phyloP scores from a whole-genome alignment of 2,329 filamentous ascomycete genomes.

The Pseudogymnoascus destructans region DNA sequence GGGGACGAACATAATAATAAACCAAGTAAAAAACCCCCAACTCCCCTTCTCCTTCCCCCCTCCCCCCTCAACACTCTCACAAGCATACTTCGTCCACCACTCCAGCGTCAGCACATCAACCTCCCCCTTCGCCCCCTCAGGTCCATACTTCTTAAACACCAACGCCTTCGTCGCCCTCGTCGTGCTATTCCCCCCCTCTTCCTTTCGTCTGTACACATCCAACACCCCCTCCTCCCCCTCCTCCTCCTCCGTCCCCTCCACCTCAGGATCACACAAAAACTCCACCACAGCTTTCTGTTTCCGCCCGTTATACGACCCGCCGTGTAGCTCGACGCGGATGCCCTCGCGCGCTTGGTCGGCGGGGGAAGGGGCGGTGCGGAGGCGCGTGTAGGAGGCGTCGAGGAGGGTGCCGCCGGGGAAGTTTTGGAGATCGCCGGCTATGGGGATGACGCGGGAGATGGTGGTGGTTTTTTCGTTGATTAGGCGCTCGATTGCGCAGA shows the following conservation, averaged over 20 bases:
- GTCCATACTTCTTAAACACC: constrained; percentile 61
- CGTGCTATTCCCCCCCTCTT: constrained; percentile 18
- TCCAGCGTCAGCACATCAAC: constrained; percentile 57
- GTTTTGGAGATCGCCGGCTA: constrained; percentile 57
- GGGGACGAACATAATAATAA: constrained; percentile 57
- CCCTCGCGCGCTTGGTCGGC: constrained; percentile 58
- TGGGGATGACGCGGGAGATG: constrained; percentile 49
- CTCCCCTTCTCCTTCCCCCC: constrained; percentile 34
- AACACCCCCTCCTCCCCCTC: constrained; percentile 14
- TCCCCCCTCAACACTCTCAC: constrained; percentile 43
- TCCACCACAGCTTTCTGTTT: constrained; percentile 70
- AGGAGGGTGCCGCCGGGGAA: constrained; percentile 41
- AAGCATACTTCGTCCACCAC: constrained; percentile 83
- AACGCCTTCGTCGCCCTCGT: constrained; percentile 31
- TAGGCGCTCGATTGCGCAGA: constrained; percentile 60
- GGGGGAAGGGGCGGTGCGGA: constrained; percentile 52
- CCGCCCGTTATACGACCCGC: constrained; percentile 40
- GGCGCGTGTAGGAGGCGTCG: constrained; percentile 50
- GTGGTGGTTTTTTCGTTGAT: constrained; percentile 37
- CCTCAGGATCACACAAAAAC: constrained; percentile 61
- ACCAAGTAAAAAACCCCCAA: constrained; percentile 98
- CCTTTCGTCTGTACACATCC: constrained; percentile 7
- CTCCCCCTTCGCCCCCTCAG: constrained; percentile 41
- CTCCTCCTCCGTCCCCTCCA: constrained; percentile 19
- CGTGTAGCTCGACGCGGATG: constrained; percentile 52